Evolutionary conservation across 1,139 yeast species (phyloP).

Genomic region (Zygoascus hellenicus): DNA sequence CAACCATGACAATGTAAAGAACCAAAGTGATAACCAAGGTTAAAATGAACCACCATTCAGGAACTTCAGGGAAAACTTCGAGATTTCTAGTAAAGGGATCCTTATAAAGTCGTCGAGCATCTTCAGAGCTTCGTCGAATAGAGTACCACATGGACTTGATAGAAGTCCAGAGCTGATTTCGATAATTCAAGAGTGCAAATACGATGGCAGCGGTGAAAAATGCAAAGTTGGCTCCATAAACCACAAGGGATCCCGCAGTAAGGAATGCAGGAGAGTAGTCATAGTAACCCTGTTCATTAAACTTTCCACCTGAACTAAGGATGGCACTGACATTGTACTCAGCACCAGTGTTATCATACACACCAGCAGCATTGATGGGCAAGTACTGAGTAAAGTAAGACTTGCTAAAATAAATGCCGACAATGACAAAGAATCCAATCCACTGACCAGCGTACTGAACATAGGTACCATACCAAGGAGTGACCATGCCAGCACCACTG

Average conservation of each 20-base stretch:
- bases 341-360: conserved; percentile 46
- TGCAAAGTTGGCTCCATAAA: conserved; percentile 28
- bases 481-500: conserved; percentile 27
- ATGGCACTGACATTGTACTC: conserved; percentile 39
- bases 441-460: conserved; percentile 39
- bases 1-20: conserved; percentile 41
- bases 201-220: conserved; percentile 39
- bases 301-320: conserved; percentile 34
- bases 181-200: conserved; percentile 41
- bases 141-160: conserved; percentile 16
- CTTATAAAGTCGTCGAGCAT: conserved; percentile 31
- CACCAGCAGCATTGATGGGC: conserved; percentile 47
- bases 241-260: conserved; percentile 36
- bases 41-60: conserved; percentile 53
- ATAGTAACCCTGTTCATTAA: conserved; percentile 29
- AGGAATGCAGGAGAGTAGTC: conserved; percentile 45
- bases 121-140: conserved; percentile 12
- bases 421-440: conserved; percentile 39
- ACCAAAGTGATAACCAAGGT: conserved; percentile 41
- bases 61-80: conserved; percentile 52
- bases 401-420: conserved; percentile 46
- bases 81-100: conserved; percentile 53
- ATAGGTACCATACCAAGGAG: conserved; percentile 44
- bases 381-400: conserved; percentile 46
- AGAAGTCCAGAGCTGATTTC: conserved; percentile 12